Evolutionary conservation across 2,329 filamentous ascomycete species (phyloP), one percentile per base, ranked within the genome.

Genomic region (Aureobasidium leucospermi): DNA sequence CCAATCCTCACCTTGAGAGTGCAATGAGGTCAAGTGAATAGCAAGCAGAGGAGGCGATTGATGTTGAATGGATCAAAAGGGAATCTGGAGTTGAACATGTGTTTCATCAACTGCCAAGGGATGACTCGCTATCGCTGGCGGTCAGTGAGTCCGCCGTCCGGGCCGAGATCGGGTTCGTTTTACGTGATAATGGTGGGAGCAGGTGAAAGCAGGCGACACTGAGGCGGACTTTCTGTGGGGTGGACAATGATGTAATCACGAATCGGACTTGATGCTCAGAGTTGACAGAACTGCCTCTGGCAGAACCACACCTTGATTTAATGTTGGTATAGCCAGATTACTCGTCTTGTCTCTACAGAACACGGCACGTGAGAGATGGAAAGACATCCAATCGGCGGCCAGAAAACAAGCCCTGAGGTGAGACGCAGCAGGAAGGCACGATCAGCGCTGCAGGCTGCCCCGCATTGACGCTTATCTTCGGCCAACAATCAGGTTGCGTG

Each of bases 81-180:
- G 32, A 55, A 55, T 52, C 51, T 55, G 51, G 51, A 55, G 51
- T 55, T 55, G 51, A 11, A 55, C 51, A 19, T 55, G 38, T 55
- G 51, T 55, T 55, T 55, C 51, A 55, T 43, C 15, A 43, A 43
- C 29, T 42, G 38, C 38, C 51, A 42, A 55, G 39, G 51, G 51
- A 43, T 42, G 51, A 42, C 36, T 56, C 52, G 52, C 41, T 56
- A 56, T 56, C 52, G 52, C 46, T 56, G 23, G 51, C 51, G 51
- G 51, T 55, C 51, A 55, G 51, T 55, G 48, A 52, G 34, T 52
- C 48, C 51, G 39, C 51, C 41, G 29, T 16, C 41, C 52, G 39
- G 52, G 41, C 52, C 52, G 52, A 56, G 31, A n/a, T 56, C 52
- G 52, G 52, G 16, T 43, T 34, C 9, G 16, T 45, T 42, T 56